These are phyloP conservation scores for Ophiosphaerella herpotricha DNA, from an alignment of 2,329 filamentous ascomycete genomes.

Conservation along the genomic window DNA sequence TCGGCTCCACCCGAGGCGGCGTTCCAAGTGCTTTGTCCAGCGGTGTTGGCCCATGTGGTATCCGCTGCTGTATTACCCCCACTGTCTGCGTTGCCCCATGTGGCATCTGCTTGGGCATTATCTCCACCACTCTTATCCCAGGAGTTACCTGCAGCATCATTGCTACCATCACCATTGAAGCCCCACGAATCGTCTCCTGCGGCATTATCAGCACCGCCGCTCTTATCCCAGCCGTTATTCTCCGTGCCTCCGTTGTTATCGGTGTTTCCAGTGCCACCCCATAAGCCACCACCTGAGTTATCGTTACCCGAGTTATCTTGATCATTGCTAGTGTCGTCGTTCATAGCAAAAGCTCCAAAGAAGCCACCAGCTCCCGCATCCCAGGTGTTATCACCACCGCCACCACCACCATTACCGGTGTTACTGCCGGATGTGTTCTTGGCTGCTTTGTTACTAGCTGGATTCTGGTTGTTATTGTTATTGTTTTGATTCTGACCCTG, in stretches of 20 bases:
- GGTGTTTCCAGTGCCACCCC: background rate
- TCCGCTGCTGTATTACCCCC: background rate
- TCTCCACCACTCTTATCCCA: background rate
- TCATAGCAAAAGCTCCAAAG: background rate
- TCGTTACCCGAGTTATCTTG: background rate
- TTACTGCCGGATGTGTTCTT: background rate
- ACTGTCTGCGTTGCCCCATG: background rate
- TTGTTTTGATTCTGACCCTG: slow-evolving; percentile 15
- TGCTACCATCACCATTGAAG: background rate
- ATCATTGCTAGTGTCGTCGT: background rate
- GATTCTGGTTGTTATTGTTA: slow-evolving; percentile 9
- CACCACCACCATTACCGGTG: background rate
- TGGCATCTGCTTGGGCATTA: background rate
- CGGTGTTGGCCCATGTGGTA: background rate
- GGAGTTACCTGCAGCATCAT: background rate
- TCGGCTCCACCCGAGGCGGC: no score
- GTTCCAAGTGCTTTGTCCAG: no score
- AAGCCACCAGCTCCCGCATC: background rate
- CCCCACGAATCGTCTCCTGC: background rate
- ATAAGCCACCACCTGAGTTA: background rate
- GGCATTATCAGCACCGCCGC: background rate
- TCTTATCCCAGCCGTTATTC: background rate
- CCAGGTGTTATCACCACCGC: background rate
- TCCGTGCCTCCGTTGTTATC: background rate
- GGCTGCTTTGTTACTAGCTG: background rate